Evolutionary conservation across 352 stramenopile species (phyloP).

Genomic region (Globisporangium ultimum): DNA sequence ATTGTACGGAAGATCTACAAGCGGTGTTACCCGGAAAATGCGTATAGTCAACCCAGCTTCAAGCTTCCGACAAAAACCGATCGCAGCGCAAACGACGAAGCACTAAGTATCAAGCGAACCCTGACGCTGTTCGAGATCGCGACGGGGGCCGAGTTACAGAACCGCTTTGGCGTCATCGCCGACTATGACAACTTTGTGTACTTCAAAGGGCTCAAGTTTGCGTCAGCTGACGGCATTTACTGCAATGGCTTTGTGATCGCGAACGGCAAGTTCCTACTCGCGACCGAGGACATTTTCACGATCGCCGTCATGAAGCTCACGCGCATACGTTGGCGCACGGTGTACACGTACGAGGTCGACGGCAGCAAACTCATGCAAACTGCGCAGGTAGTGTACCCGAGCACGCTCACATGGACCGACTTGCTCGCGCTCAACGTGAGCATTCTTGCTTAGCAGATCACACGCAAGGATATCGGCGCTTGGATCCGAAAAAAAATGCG

Average conservation of each 20-base stretch:
- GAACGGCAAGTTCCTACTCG: constrained; percentile 29
- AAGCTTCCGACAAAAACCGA: too few species aligned
- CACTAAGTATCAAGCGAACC: too few species aligned
- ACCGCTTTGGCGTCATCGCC: constrained; percentile 9
- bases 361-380: constrained; percentile 29
- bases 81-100: too few species aligned
- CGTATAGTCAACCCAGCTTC: too few species aligned
- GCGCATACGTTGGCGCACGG: constrained; percentile 11
- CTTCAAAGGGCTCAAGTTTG: constrained; percentile 34
- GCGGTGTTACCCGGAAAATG: background rate
- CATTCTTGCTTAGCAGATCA: constrained; percentile 16
- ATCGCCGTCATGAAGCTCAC: constrained; percentile 26
- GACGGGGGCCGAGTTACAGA: constrained; percentile 16
- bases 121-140: constrained; percentile 21
- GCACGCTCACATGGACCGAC: constrained; percentile 20
- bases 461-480: too few species aligned
- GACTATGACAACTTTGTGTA: constrained; percentile 14
- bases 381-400: constrained; percentile 25
- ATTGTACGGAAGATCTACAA: background rate
- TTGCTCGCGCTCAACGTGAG: constrained; percentile 21
- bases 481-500: too few species aligned
- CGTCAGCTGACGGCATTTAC: constrained; percentile 30
- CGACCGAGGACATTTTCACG: constrained; percentile 18
- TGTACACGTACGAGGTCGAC: constrained; percentile 30
- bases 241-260: constrained; percentile 36